These are phyloP conservation scores for Paecilomyces formosus DNA, from an alignment of 2,329 filamentous ascomycete species.

Conservation along the genomic window DNA sequence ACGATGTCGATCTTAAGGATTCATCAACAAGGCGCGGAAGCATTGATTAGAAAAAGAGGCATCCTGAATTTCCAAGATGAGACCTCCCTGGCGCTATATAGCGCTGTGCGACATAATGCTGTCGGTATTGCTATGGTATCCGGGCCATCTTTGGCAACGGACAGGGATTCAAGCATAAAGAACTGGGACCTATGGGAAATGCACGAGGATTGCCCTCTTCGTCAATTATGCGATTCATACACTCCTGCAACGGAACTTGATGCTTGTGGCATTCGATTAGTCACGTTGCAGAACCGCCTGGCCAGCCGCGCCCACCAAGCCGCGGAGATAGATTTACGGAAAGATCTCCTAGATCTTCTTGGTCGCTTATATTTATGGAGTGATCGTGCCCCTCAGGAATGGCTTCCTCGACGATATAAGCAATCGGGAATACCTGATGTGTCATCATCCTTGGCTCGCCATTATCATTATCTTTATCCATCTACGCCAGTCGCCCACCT, in stretches of 20 bases:
- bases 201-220: neutral
- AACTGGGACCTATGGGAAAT: slow-evolving; percentile 5
- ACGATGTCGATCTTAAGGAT: neutral
- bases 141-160: neutral
- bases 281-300: neutral
- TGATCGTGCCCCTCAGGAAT: neutral
- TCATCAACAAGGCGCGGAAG: slow-evolving; percentile 5
- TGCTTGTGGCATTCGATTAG: slow-evolving; percentile 1
- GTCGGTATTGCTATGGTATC: slow-evolving; percentile 1
- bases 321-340: neutral
- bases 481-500: neutral
- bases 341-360: neutral
- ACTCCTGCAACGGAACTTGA: slow-evolving; percentile 5
- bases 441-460: neutral
- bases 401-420: neutral
- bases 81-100: slow-evolving; percentile 2
- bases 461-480: neutral
- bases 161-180: neutral
- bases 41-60: slow-evolving; percentile 2
- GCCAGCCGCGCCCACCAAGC: neutral
- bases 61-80: slow-evolving; percentile 5
- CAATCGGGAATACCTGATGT: neutral
- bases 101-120: slow-evolving; percentile 5
- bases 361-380: neutral
- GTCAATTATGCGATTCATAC: slow-evolving; percentile 5